Conservation (phyloP, 306 rosid genomes). For the Quercus dentata region DNA sequence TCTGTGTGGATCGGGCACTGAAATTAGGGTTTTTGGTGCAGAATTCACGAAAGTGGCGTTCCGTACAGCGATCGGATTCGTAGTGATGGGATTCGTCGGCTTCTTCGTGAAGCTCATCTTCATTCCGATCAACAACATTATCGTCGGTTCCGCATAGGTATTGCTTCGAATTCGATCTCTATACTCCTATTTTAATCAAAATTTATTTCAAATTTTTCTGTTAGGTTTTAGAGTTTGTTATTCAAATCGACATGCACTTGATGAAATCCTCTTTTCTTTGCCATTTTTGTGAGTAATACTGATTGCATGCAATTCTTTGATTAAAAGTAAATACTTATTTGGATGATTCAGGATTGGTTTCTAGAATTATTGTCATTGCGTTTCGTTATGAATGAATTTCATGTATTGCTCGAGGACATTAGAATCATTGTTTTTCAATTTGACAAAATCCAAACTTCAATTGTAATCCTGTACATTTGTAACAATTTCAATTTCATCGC, state of each 20-base stretch:
- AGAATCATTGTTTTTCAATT: background rate
- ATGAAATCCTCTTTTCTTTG: background rate
- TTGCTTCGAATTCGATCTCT: background rate
- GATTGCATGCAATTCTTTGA: background rate
- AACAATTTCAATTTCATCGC: no score
- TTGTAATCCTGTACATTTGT: no score
- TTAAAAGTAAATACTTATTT: background rate
- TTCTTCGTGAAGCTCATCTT: constrained; percentile 29
- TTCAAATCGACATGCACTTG: background rate
- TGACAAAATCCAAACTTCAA: no score
- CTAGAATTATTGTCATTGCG: background rate
- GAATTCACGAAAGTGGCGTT: constrained; percentile 26
- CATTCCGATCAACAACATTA: constrained; percentile 29
- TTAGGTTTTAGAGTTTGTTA: no score
- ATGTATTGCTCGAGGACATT: background rate
- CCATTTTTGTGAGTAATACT: background rate
- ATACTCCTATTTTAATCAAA: no score
- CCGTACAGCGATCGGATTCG: constrained; percentile 27
- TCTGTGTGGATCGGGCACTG: background rate
- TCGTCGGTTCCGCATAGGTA: constrained; percentile 24
- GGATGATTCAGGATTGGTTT: background rate
- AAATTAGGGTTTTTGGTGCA: background rate
- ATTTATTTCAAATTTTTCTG: no score
- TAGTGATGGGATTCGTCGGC: constrained; percentile 29
- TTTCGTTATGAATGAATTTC: background rate